Evolutionary conservation across 192 early-diverging fungal species (phyloP).

Genomic region (Podochytrium sp.): DNA sequence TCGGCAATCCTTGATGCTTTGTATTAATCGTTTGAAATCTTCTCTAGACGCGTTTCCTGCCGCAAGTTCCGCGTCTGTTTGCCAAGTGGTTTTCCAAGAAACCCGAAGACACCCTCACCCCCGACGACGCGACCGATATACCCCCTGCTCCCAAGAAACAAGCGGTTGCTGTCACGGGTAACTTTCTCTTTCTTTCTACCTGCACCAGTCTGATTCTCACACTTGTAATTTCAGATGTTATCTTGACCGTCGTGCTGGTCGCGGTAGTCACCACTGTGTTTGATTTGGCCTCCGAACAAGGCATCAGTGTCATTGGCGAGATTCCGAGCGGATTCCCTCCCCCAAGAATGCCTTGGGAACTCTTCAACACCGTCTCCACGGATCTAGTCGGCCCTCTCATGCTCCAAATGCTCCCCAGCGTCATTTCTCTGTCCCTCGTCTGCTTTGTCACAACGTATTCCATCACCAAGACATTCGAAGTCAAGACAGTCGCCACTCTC

Average conservation of each 20-base stretch:
- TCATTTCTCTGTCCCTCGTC: conserved; percentile 7
- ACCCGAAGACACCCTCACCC: too few relatives aligned
- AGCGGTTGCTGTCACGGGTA: too few relatives aligned
- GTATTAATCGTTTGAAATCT: too few relatives aligned
- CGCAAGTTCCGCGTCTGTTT: not conserved
- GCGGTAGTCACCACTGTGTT: not conserved
- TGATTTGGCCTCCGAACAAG: not conserved
- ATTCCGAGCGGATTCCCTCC: conserved; percentile 13
- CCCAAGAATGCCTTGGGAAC: conserved; percentile 5
- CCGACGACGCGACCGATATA: too few relatives aligned
- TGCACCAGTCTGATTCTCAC: too few relatives aligned
- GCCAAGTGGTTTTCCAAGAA: not conserved
- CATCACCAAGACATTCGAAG: conserved; percentile 22
- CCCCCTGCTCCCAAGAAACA: not conserved
- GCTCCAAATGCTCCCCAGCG: conserved; percentile 5
- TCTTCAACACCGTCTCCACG: not conserved
- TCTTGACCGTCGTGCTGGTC: conserved; percentile 7
- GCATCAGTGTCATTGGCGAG: conserved; percentile 3
- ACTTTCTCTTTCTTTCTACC: too few relatives aligned
- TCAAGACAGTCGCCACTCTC: not conserved
- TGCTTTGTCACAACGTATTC: conserved; percentile 26
- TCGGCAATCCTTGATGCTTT: too few relatives aligned
- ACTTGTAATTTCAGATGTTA: conserved; percentile 2
- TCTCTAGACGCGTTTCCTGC: too few relatives aligned
- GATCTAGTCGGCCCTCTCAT: not conserved